Percentiles rank a stretch among this genome's conserved stretches.
phyloP scores from a whole-genome alignment of 148 eudicot species.

The Silene latifolia region DNA sequence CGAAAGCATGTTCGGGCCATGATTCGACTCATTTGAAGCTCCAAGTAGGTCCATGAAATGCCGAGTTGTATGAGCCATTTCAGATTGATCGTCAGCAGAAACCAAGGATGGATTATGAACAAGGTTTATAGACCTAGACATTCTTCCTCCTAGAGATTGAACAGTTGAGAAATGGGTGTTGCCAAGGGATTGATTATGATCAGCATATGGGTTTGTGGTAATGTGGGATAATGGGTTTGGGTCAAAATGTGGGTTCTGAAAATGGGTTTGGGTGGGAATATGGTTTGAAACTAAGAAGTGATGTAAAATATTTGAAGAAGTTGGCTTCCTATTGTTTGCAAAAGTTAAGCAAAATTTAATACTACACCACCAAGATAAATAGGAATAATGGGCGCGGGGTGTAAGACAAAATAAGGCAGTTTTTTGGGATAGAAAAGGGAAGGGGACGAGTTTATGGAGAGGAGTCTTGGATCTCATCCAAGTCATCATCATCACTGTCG shows the following conservation, averaged over 20 bases:
- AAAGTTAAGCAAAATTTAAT: too few species aligned
- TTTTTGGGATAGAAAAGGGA: too few species aligned
- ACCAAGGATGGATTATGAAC: constrained; percentile 31
- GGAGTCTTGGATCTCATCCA: too few species aligned
- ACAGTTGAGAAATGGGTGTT: constrained; percentile 28
- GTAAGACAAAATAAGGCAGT: too few species aligned
- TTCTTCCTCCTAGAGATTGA: constrained; percentile 53
- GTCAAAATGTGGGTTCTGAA: constrained; percentile 51
- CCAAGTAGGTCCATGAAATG: constrained; percentile 62
- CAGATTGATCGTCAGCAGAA: constrained; percentile 30
- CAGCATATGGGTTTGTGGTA: too few species aligned
- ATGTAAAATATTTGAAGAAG: constrained; percentile 52
- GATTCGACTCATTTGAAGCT: constrained; percentile 38
- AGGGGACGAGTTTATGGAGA: too few species aligned
- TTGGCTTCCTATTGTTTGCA: constrained; percentile 27
- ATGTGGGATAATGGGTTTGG: constrained; percentile 28
- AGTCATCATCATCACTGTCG: too few species aligned
- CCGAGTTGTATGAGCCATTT: constrained; percentile 38
- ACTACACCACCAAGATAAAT: too few species aligned
- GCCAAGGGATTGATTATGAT: constrained; percentile 25
- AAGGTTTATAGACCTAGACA: constrained; percentile 49
- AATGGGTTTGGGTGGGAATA: constrained; percentile 42
- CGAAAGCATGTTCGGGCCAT: constrained; percentile 47
- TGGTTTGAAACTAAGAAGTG: constrained; percentile 53
- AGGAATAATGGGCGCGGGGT: too few species aligned